Conservation (phyloP, 805 yeast species). For the Saccharomycopsis capsularis region DNA sequence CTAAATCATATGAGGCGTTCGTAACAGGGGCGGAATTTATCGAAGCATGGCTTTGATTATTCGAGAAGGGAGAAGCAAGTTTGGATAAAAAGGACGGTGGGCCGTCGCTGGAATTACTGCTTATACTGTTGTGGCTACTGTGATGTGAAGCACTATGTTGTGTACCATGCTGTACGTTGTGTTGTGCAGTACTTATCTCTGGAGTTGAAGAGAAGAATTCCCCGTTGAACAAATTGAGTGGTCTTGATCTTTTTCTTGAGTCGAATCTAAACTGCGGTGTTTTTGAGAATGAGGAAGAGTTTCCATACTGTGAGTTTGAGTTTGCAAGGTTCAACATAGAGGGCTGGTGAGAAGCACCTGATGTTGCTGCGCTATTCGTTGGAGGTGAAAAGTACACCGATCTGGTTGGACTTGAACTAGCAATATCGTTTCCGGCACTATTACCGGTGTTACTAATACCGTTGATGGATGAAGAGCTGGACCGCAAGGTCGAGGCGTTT, state of each 20-base stretch:
- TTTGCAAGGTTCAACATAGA: slow-evolving; percentile 3
- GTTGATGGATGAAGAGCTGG: not conserved
- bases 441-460: not conserved
- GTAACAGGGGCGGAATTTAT: slow-evolving; percentile 7
- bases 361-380: not conserved
- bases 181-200: not conserved
- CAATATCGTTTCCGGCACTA: not conserved
- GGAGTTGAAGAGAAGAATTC: not conserved
- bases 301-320: slow-evolving; percentile 11
- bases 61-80: slow-evolving; percentile 13
- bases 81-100: slow-evolving; percentile 7
- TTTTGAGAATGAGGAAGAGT: slow-evolving; percentile 13
- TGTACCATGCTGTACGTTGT: no score
- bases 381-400: slow-evolving; percentile 2
- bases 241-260: slow-evolving; percentile 12
- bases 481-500: not conserved
- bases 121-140: not conserved
- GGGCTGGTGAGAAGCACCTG: not conserved
- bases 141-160: not conserved
- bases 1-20: not conserved
- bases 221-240: slow-evolving; percentile 1
- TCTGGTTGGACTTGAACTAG: slow-evolving; percentile 2
- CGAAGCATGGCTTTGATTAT: slow-evolving; percentile 5
- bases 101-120: not conserved
- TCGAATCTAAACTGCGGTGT: slow-evolving; percentile 16